These are phyloP conservation scores for Komagataella mondaviorum DNA, from an alignment of 805 yeast species.

Conservation along the genomic window DNA sequence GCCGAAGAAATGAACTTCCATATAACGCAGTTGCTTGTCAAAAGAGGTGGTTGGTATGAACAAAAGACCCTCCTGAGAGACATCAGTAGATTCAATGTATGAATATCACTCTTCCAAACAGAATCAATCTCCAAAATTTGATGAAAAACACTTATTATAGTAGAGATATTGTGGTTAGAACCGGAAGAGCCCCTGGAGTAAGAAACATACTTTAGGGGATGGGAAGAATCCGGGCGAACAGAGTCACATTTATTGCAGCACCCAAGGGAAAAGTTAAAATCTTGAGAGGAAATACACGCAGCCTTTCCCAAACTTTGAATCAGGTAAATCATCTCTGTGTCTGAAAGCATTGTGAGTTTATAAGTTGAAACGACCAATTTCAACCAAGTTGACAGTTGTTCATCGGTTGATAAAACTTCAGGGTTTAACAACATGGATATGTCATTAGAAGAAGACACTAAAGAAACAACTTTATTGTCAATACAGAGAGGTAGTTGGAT, in stretches of 20 bases:
- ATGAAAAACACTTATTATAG: not conserved
- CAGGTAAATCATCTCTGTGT: not conserved
- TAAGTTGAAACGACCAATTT: not conserved
- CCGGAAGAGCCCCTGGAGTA: conserved; percentile 3
- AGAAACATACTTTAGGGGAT: not conserved
- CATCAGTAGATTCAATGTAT: conserved; percentile 19
- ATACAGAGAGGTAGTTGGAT: not conserved
- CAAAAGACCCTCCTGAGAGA: conserved; percentile 34
- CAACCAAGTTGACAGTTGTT: not conserved
- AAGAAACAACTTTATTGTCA: not conserved
- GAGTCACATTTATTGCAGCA: not conserved
- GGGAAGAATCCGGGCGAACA: not conserved
- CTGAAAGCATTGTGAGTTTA: not conserved
- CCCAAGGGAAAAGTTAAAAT: not conserved
- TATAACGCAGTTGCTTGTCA: conserved; percentile 12
- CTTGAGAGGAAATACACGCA: not conserved
- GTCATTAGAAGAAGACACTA: not conserved
- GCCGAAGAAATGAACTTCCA: conserved; percentile 28
- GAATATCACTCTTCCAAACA: not conserved
- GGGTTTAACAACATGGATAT: not conserved
- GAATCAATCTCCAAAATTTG: not conserved
- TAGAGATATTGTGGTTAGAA: not conserved
- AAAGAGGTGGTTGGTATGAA: conserved; percentile 36
- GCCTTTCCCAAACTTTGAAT: not conserved
- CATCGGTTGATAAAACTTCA: not conserved